Evolutionary conservation across 345 rosid genomes (phyloP), one percentile per base, ranked within the genome.

Genomic region (Heritiera fomes): DNA sequence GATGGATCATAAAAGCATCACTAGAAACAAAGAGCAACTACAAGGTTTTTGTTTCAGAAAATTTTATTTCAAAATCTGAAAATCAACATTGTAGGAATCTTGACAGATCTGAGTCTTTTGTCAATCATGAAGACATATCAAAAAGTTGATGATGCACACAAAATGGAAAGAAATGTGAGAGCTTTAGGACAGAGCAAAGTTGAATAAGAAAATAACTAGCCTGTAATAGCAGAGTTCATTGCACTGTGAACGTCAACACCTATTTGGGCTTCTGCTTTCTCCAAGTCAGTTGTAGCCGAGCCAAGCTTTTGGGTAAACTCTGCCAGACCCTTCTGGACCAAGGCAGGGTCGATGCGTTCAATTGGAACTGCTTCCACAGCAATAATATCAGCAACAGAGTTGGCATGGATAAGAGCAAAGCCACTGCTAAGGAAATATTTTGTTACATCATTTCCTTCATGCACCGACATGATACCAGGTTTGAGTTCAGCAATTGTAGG

Each of bases 381-480:
- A 0, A 93, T 78, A 28, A 91, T 75, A 83, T 93, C 98, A 41
- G 99, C 93, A 0, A 90, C 88, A 1, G 97, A 95, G 83, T 93
- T 93, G 12, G 89, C 94, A 58, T 92, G 96, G 80, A 95, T 78
- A 66, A 92, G 92, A 2, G 93, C 93, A 71, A 95, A 93, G 38
- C 97, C 99, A 70, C 99, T 87, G 94, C 97, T 95, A 2, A 95
- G 55, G 53, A 95, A 95, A 83, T 92, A 93, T 75, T 95, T 95
- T 46, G 85, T 89, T 23, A 80, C 75, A 61, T 92, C 89, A 64
- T 86, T 93, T 49, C 89, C 99, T 84, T 93, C 97, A 63, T 93
- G 98, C 62, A 95, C 99, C 0, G 98, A 89, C 84, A 95, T 76
- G 72, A 93, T 77, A 28, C 98, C 98, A 0, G 99, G 99, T 80